A percentile compares a stretch with the other conserved stretches of the same genome.
Evolutionary conservation across 805 yeast species (phyloP).

Genomic region (Nadsonia fulvescens): DNA sequence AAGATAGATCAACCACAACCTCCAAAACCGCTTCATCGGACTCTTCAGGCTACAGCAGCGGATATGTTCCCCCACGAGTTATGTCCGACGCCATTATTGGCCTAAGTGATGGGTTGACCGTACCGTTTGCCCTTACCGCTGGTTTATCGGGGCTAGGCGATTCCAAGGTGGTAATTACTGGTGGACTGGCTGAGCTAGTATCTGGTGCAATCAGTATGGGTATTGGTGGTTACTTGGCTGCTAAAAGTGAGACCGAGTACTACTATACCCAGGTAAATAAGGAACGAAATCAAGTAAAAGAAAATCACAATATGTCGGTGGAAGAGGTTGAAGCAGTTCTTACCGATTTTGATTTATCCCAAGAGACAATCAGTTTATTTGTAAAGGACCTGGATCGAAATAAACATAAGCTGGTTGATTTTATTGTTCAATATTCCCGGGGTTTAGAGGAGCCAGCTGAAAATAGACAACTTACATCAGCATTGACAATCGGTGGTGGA

Average conservation of each 20-base stretch:
- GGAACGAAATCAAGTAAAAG: slow-evolving; percentile 13
- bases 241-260: slow-evolving; percentile 50
- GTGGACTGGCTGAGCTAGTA: slow-evolving; percentile 94
- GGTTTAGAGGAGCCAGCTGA: slow-evolving; percentile 95
- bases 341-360: slow-evolving; percentile 48
- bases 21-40: too few relatives aligned
- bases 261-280: slow-evolving; percentile 14
- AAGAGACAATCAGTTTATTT: slow-evolving; percentile 55
- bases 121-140: slow-evolving; percentile 97
- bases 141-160: slow-evolving; percentile 86
- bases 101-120: slow-evolving; percentile 86
- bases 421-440: slow-evolving; percentile 71
- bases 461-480: slow-evolving; percentile 74
- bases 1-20: too few relatives aligned
- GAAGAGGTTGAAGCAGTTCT: slow-evolving; percentile 70
- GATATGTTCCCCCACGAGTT: slow-evolving; percentile 48
- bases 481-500: slow-evolving; percentile 74
- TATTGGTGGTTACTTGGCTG: slow-evolving; percentile 90
- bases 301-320: slow-evolving; percentile 26
- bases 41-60: slow-evolving; percentile 7
- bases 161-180: slow-evolving; percentile 79
- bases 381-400: slow-evolving; percentile 60
- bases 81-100: slow-evolving; percentile 91
- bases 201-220: slow-evolving; percentile 98
- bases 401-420: slow-evolving; percentile 68